These are phyloP conservation scores for Euptelea pleiosperma DNA, from an alignment of 164 flowering plant species.

Conservation along the genomic window DNA sequence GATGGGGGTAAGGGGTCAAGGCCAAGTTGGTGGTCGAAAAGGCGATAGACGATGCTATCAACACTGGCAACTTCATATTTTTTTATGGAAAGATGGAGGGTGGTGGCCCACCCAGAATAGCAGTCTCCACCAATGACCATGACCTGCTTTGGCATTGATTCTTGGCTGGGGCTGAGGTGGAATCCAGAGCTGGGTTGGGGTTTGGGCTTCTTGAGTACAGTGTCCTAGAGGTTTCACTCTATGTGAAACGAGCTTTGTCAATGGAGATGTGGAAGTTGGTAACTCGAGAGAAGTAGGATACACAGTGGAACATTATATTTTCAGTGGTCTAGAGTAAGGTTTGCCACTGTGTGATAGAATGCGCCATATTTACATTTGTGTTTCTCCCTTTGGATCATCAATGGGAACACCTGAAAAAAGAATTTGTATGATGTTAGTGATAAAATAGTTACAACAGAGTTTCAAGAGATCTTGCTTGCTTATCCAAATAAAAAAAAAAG, in stretches of 20 bases:
- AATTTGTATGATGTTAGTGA: background rate
- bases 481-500: no score
- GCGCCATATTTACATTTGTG: constrained; percentile 45
- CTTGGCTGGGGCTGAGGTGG: constrained; percentile 21
- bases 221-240: constrained; percentile 21
- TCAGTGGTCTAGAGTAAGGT: constrained; percentile 19
- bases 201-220: constrained; percentile 37
- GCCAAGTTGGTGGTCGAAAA: constrained; percentile 90
- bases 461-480: background rate
- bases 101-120: constrained; percentile 98
- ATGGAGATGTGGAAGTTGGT: constrained; percentile 22
- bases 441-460: background rate
- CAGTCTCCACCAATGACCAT: constrained; percentile 99
- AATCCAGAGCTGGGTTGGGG: constrained; percentile 33
- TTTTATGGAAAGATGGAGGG: constrained; percentile 86
- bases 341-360: constrained; percentile 31
- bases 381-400: no score
- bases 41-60: constrained; percentile 85
- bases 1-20: constrained; percentile 85
- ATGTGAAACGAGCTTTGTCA: constrained; percentile 25
- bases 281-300: constrained; percentile 31
- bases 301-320: constrained; percentile 13
- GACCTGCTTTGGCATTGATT: constrained; percentile 55
- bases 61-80: constrained; percentile 84
- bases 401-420: background rate